Base-by-base conservation (phyloP, 768 basidiomycete genomes). In the Rubroboletus satanas region DNA sequence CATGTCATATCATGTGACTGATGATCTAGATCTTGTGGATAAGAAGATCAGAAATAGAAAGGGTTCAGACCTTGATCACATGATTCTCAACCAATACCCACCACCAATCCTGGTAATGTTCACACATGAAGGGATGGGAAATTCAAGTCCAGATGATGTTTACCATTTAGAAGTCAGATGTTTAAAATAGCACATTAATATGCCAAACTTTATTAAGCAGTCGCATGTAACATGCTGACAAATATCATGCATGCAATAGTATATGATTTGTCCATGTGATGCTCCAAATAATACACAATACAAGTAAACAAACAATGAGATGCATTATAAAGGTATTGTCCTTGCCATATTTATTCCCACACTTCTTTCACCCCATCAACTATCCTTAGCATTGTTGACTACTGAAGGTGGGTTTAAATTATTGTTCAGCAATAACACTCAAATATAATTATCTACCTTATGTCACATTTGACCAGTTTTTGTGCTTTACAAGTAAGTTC, bases 201-300 rank as follows among this genome's bases (percentile, higher is more conserved):
- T 47, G 3, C 2, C 9, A n/a, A 55, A 18, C 2, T 15, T n/a
- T 55, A 52, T 31, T 26, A 9, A 10, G n/a, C 10, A 28, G 12
- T n/a, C 8, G 2, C 15, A 1, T 31, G 3, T 17, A 31, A 26
- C 1, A 23, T 37, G 12, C 15, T 44, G 10, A 47, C 33, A 49
- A 18, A 39, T 49, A 49, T 7, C n/a, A 36, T 41, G 12, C 17
- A 44, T 4, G 17, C 31, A 29, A 12, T 12, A 12, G 15, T 11
- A 46, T 52, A 11, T 49, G 1, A 14, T 4, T 29, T 29, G n/a
- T n/a, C 9, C 6, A 44, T 6, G 5, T 14, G 23, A 45, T 31
- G 0, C 12, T 17, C 0, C 23, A 61, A 64, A 63, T 5, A 65
- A 35, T 12, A 28, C 23, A 58, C 42, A 63, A 63, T 1, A 63